phyloP scores from a whole-genome alignment of 129 eudicot genomes.

The Gnaphalium uliginosum region DNA sequence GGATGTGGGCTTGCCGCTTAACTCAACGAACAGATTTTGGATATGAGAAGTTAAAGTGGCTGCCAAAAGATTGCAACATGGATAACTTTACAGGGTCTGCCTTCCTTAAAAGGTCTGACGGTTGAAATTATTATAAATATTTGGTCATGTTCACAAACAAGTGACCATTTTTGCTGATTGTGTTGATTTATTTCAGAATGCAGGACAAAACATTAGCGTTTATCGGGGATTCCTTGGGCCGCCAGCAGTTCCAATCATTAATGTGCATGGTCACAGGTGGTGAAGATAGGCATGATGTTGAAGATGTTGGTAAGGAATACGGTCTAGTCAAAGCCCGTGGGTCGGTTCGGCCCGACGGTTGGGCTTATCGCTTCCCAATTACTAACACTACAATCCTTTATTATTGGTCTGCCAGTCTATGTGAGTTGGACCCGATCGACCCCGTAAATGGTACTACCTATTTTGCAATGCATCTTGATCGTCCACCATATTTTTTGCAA shows the following conservation, averaged over 20 bases:
- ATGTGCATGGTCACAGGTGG: constrained; percentile 92
- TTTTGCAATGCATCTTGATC: constrained; percentile 86
- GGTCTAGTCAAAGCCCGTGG: constrained; percentile 74
- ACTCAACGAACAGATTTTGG: constrained; percentile 82
- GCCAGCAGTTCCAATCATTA: constrained; percentile 91
- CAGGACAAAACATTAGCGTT: constrained; percentile 81
- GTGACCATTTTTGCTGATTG: constrained; percentile 25
- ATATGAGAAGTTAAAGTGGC: constrained; percentile 87
- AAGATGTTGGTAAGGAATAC: constrained; percentile 70
- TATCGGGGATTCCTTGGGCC: constrained; percentile 82
- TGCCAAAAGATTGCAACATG: constrained; percentile 78
- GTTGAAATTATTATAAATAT: background rate
- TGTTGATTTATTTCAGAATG: constrained; percentile 53
- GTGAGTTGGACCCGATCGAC: constrained; percentile 46
- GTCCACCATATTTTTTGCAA: constrained; percentile 70
- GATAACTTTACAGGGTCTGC: constrained; percentile 52
- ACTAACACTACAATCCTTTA: constrained; percentile 86
- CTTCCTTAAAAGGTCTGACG: constrained; percentile 56
- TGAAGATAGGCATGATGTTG: constrained; percentile 59
- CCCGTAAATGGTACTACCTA: constrained; percentile 37
- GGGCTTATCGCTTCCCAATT: constrained; percentile 74
- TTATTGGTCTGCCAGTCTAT: constrained; percentile 90
- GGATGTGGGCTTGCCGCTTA: constrained; percentile 96
- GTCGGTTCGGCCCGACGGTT: constrained; percentile 76
- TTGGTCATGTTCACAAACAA: no score